A percentile compares a stretch with the other conserved stretches of the same genome.
phyloP scores from a whole-genome alignment of 257 asterid genomes.

The Ballota nigra region DNA sequence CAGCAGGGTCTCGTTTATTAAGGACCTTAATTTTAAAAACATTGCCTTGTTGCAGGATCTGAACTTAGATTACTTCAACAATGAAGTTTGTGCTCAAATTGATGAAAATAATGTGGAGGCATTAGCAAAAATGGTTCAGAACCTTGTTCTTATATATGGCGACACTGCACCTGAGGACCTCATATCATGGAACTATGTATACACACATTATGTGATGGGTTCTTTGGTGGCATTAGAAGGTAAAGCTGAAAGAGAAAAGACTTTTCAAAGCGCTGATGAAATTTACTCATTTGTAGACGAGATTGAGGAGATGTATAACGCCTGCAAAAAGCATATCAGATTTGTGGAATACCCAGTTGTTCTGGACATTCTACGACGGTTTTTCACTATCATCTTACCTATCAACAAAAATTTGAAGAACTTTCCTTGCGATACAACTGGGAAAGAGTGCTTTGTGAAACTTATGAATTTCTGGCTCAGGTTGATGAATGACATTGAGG shows the following conservation, averaged over 20 bases:
- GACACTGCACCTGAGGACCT: slow-evolving; percentile 54
- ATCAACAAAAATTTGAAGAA: slow-evolving; percentile 34
- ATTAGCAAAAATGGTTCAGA: slow-evolving; percentile 79
- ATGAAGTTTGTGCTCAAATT: slow-evolving; percentile 70
- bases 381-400: slow-evolving; percentile 56
- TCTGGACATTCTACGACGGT: slow-evolving; percentile 47
- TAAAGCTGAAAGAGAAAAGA: slow-evolving; percentile 43
- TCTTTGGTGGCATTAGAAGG: slow-evolving; percentile 61
- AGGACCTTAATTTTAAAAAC: slow-evolving; percentile 70
- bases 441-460: slow-evolving; percentile 65
- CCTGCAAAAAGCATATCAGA: slow-evolving; percentile 47
- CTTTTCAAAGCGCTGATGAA: slow-evolving; percentile 48
- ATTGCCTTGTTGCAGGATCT: slow-evolving; percentile 70
- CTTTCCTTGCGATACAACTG: slow-evolving; percentile 43
- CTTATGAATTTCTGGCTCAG: slow-evolving; percentile 76
- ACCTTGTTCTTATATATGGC: slow-evolving; percentile 50
- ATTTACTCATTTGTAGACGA: slow-evolving; percentile 50
- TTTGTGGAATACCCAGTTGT: slow-evolving; percentile 50
- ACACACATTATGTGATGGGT: slow-evolving; percentile 50
- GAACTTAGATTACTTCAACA: slow-evolving; percentile 61
- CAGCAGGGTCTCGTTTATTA: slow-evolving; percentile 61
- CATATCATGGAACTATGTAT: slow-evolving; percentile 62
- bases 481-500: slow-evolving; percentile 63
- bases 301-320: slow-evolving; percentile 56
- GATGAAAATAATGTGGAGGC: slow-evolving; percentile 70